These are phyloP conservation scores for Posidonia oceanica DNA, from an alignment of 116 monocot species.

Conservation along the genomic window DNA sequence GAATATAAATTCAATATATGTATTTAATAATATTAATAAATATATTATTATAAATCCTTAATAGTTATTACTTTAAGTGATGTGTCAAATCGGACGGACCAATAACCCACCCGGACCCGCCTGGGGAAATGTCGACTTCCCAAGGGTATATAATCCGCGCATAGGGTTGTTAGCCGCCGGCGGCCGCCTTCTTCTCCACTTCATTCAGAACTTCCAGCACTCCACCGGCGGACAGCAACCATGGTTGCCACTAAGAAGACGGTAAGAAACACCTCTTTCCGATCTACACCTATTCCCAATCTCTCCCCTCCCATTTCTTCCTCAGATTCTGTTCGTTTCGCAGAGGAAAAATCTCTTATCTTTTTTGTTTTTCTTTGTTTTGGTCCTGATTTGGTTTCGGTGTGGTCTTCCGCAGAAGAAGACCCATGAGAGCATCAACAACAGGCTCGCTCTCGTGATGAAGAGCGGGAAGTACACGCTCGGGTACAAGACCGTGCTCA, in stretches of 20 bases:
- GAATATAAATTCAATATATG: no score
- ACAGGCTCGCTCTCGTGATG: slow-evolving; percentile 84
- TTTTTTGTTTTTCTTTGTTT: neutral
- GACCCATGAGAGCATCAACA: slow-evolving; percentile 83
- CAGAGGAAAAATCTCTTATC: neutral
- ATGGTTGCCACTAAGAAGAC: slow-evolving; percentile 12
- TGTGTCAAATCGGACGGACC: no score
- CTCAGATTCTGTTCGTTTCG: neutral
- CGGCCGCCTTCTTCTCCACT: no score
- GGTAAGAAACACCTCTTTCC: neutral
- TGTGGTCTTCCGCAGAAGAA: slow-evolving; percentile 49
- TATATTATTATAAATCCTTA: no score
- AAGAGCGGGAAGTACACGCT: slow-evolving; percentile 96
- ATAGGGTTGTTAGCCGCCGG: no score
- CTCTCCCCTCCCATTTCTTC: no score
- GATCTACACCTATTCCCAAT: no score
- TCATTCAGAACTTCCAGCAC: neutral
- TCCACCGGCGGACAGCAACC: neutral
- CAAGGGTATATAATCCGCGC: no score
- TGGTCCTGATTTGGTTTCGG: neutral
- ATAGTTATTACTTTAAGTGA: no score
- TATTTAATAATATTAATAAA: no score
- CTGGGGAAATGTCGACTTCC: no score
- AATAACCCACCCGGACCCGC: no score
- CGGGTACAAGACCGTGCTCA: slow-evolving; percentile 78